phyloP scores from a whole-genome alignment of 768 basidiomycete species.

The Xanthoconium purpureum region DNA sequence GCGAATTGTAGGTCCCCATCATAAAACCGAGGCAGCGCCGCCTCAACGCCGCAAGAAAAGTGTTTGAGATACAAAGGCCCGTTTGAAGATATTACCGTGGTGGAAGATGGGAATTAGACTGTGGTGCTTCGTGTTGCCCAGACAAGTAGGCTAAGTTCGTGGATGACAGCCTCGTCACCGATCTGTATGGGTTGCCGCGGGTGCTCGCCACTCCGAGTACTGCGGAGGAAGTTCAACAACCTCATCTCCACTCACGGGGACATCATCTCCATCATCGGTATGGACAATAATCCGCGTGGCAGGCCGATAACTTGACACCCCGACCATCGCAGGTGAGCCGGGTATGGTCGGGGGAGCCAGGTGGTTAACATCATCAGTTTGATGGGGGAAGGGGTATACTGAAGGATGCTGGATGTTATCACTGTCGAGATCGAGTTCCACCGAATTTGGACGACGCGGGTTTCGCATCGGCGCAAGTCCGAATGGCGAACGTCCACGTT shows the following conservation, averaged over 20 bases:
- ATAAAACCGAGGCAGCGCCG: background rate
- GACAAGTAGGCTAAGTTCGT: slow-evolving; percentile 12
- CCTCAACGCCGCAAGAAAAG: background rate
- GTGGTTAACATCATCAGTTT: slow-evolving; percentile 18
- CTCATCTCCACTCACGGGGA: slow-evolving; percentile 44
- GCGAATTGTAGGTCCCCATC: background rate
- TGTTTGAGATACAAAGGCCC: background rate
- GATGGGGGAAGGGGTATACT: slow-evolving; percentile 33
- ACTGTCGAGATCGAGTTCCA: slow-evolving; percentile 35
- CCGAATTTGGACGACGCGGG: slow-evolving; percentile 34
- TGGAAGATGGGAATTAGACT: slow-evolving; percentile 8
- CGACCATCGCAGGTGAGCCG: slow-evolving; percentile 37
- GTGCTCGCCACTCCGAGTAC: slow-evolving; percentile 52
- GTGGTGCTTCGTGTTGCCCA: slow-evolving; percentile 7
- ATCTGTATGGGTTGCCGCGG: slow-evolving; percentile 4
- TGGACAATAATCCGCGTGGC: slow-evolving; percentile 62
- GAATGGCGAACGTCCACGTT: slow-evolving; percentile 28
- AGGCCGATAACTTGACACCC: slow-evolving; percentile 36
- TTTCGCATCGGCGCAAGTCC: slow-evolving; percentile 25
- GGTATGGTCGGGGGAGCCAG: slow-evolving; percentile 13
- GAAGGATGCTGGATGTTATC: slow-evolving; percentile 34
- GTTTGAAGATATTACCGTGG: slow-evolving; percentile 3
- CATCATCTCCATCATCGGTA: slow-evolving; percentile 61
- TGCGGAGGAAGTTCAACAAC: slow-evolving; percentile 75
- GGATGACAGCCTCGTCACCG: slow-evolving; percentile 1